These are phyloP conservation scores for Favolaschia claudopus DNA, from an alignment of 768 basidiomycete genomes.

Conservation along the genomic window DNA sequence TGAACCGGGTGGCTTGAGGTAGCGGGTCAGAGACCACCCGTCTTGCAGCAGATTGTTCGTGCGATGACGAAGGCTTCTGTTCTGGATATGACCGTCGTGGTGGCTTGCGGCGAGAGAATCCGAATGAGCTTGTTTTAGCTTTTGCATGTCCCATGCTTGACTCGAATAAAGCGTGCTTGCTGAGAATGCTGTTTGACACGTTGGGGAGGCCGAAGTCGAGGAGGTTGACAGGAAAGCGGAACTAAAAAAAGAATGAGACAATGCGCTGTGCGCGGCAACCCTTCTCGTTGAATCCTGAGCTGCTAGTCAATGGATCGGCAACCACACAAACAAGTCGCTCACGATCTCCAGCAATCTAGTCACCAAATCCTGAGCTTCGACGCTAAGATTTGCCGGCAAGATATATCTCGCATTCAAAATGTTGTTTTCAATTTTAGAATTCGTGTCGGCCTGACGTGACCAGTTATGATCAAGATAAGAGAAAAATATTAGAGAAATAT, in stretches of 20 bases:
- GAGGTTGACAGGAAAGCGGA: conserved; percentile 19
- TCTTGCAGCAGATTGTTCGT: conserved; percentile 30
- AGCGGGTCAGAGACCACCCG: conserved; percentile 44
- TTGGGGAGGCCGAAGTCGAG: conserved; percentile 7
- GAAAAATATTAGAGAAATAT: too few species aligned
- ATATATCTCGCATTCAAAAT: conserved; percentile 32
- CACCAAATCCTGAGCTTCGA: conserved; percentile 34
- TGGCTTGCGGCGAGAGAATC: conserved; percentile 8
- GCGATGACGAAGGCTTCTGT: conserved; percentile 26
- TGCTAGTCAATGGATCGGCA: conserved; percentile 6
- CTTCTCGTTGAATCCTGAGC: conserved; percentile 36
- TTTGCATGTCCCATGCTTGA: conserved; percentile 9
- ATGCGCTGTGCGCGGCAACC: conserved; percentile 33
- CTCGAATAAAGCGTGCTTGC: conserved; percentile 23
- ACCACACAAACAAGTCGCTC: conserved; percentile 14
- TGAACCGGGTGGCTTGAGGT: conserved; percentile 16
- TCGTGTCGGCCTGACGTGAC: conserved; percentile 27
- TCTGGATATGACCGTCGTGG: conserved; percentile 33
- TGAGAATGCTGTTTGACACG: conserved; percentile 12
- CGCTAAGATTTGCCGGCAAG: conserved; percentile 35
- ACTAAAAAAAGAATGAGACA: conserved; percentile 42
- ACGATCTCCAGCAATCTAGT: conserved; percentile 38
- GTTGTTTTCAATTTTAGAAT: conserved; percentile 30
- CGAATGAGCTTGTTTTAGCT: background rate
- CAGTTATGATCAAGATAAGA: background rate